Conservation (phyloP, 2,329 filamentous ascomycete species). For the Nothophaeocryptopus gaeumannii region DNA sequence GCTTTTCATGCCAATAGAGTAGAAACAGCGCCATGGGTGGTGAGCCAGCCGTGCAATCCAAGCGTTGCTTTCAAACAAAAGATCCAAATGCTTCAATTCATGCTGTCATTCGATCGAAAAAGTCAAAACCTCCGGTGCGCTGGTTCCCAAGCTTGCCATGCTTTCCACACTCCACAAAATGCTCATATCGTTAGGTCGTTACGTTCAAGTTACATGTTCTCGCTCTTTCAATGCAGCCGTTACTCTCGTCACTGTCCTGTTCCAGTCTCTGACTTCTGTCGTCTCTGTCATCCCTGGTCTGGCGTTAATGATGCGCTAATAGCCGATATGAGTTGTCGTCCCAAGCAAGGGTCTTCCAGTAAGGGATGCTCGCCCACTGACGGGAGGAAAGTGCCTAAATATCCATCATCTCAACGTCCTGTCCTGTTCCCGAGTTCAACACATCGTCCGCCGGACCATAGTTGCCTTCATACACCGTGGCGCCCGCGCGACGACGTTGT, state of each 20-base stretch:
- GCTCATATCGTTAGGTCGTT: constrained; percentile 6
- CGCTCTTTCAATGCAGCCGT: too few relatives aligned
- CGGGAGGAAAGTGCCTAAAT: constrained; percentile 26
- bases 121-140: too few relatives aligned
- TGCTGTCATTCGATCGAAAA: too few relatives aligned
- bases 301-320: constrained; percentile 1
- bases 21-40: too few relatives aligned
- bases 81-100: too few relatives aligned
- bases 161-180: neutral
- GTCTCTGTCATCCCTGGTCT: neutral
- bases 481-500: constrained; percentile 72
- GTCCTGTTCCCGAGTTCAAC: constrained; percentile 46
- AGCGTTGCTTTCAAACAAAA: too few relatives aligned
- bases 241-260: neutral
- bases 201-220: constrained; percentile 1
- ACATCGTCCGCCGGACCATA: constrained; percentile 78
- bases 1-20: too few relatives aligned
- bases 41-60: too few relatives aligned
- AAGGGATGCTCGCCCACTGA: constrained; percentile 9
- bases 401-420: constrained; percentile 62
- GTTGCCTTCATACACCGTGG: constrained; percentile 93
- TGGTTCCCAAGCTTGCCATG: too few relatives aligned
- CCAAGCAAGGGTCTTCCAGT: constrained; percentile 2
- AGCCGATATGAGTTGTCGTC: neutral
- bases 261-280: neutral